Conservation (phyloP, 169 alveolate species). For the Eimeria maxima region DNA sequence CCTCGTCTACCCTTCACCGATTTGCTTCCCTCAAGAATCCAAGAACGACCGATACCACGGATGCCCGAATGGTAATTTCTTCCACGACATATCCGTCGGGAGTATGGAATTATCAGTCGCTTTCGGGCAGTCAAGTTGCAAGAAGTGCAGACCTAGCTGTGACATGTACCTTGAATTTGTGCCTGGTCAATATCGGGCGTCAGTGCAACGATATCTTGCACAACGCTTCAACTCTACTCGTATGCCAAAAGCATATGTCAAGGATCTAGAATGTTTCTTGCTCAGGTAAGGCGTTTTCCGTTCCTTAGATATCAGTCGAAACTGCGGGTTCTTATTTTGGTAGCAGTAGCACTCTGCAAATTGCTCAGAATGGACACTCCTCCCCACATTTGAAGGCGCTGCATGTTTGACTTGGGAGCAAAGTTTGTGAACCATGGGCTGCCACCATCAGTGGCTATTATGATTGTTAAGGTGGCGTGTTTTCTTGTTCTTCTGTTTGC, state of each 20-base stretch:
- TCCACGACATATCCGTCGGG: no score
- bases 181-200: not conserved
- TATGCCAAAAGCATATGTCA: constrained; percentile 2
- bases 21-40: not conserved
- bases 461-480: not conserved
- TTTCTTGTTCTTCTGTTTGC: not conserved
- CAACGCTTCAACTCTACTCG: not conserved
- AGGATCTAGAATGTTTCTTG: not conserved
- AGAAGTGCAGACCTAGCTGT: not conserved
- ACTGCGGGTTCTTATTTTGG: not conserved
- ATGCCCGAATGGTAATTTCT: no score
- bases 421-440: not conserved
- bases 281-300: not conserved
- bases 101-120: not conserved
- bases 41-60: not conserved
- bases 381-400: not conserved
- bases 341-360: not conserved
- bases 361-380: not conserved
- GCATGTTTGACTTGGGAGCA: not conserved
- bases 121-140: not conserved
- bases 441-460: not conserved
- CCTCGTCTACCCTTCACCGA: not conserved
- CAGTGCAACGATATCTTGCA: constrained; percentile 16
- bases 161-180: constrained; percentile 8
- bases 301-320: not conserved